Percentiles rank a stretch among this genome's conserved stretches.
phyloP scores from a whole-genome alignment of 495 filamentous ascomycete genomes.

The Corynascus novoguineensis region DNA sequence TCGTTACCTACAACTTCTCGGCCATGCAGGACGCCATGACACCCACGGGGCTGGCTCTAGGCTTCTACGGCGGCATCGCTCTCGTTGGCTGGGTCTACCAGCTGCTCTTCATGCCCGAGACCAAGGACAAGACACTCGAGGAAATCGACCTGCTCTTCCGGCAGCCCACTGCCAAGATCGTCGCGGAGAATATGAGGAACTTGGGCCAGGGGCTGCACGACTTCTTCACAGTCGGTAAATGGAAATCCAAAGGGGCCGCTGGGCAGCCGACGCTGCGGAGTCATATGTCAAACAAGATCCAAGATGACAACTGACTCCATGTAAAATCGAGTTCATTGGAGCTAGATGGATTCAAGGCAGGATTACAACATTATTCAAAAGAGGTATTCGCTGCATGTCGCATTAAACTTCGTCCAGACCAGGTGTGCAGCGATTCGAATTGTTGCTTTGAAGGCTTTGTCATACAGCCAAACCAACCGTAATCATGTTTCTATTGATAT shows the following conservation, averaged over 20 bases:
- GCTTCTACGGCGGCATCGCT: constrained; percentile 6
- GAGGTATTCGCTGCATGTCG: too few species aligned
- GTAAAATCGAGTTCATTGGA: too few species aligned
- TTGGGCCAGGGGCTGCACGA: background rate
- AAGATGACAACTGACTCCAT: too few species aligned
- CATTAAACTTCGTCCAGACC: too few species aligned
- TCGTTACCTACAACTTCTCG: constrained; percentile 11
- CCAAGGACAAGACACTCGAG: constrained; percentile 11
- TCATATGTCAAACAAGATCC: too few species aligned
- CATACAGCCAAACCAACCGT: too few species aligned
- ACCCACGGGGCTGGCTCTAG: constrained; percentile 1
- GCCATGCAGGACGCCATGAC: constrained; percentile 9
- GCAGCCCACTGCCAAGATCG: background rate
- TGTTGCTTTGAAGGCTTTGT: too few species aligned
- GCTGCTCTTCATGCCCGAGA: constrained; percentile 10
- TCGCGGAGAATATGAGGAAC: constrained; percentile 3
- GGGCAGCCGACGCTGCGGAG: too few species aligned
- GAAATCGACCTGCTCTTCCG: constrained; percentile 7
- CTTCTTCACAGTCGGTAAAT: background rate
- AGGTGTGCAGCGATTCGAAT: too few species aligned
- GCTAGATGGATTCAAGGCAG: too few species aligned
- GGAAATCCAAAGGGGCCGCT: background rate
- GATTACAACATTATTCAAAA: too few species aligned
- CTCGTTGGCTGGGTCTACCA: constrained; percentile 8
- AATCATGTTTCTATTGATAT: too few species aligned